Evolutionary conservation across 768 basidiomycete genomes (phyloP).

Genomic region (Suillus placidus): DNA sequence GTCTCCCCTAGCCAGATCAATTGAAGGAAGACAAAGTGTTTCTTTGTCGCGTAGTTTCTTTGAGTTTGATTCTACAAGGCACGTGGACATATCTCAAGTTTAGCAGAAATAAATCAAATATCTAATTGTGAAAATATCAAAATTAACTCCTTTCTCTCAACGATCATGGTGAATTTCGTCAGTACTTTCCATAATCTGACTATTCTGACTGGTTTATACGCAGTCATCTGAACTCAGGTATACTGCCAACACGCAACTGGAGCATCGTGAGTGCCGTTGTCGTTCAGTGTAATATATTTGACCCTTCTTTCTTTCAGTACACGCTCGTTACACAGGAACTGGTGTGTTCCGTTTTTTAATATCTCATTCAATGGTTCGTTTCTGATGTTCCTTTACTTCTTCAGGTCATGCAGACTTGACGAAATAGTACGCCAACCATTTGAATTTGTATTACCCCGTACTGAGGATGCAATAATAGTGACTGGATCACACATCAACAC

Average conservation of each 20-base stretch:
- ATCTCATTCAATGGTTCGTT: slow-evolving; percentile 4
- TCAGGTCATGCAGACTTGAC: slow-evolving; percentile 94
- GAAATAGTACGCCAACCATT: slow-evolving; percentile 72
- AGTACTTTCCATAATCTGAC: background rate
- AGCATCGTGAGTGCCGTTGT: slow-evolving; percentile 72
- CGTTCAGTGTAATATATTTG: slow-evolving; percentile 12
- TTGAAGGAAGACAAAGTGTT: background rate
- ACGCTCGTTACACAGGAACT: slow-evolving; percentile 95
- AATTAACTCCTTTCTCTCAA: slow-evolving; percentile 4
- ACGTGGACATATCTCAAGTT: background rate
- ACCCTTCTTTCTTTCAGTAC: slow-evolving; percentile 55
- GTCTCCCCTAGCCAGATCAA: background rate
- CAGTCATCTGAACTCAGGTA: slow-evolving; percentile 93
- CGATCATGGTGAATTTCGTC: slow-evolving; percentile 28
- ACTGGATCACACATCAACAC: slow-evolving; percentile 98
- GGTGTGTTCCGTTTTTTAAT: slow-evolving; percentile 50
- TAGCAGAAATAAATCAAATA: background rate
- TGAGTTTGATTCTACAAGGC: background rate
- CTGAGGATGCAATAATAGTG: slow-evolving; percentile 57
- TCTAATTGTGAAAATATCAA: background rate
- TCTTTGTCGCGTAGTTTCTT: background rate
- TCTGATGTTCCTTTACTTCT: slow-evolving; percentile 16
- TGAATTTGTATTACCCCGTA: slow-evolving; percentile 16
- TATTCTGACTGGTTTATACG: background rate
- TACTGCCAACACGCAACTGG: slow-evolving; percentile 94